These are phyloP conservation scores for Fusarium dlaminii DNA, from an alignment of 2,329 filamentous ascomycete genomes.

Conservation along the genomic window DNA sequence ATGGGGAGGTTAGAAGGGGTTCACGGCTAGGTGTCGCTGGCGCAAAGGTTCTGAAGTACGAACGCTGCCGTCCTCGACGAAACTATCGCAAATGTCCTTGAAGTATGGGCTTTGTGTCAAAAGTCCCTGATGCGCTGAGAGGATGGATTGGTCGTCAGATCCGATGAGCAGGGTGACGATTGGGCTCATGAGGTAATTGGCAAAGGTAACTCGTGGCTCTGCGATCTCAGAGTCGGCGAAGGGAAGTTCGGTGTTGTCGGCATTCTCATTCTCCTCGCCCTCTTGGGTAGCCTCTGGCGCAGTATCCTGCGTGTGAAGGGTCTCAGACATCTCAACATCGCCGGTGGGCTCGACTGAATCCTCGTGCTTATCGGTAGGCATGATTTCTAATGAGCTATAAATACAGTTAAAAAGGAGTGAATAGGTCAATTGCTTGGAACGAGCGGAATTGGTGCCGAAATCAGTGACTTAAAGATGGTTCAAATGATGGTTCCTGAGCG, in stretches of 20 bases:
- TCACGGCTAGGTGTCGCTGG: background rate
- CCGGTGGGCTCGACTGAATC: conserved; percentile 42
- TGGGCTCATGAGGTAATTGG: conserved; percentile 73
- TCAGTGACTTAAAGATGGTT: background rate
- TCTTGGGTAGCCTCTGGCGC: conserved; percentile 46
- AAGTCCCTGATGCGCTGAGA: conserved; percentile 84
- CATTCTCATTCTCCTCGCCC: conserved; percentile 46
- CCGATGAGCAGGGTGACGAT: conserved; percentile 75
- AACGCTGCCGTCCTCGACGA: conserved; percentile 70
- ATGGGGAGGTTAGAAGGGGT: background rate
- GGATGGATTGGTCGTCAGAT: conserved; percentile 66
- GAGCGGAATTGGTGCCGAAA: conserved; percentile 4
- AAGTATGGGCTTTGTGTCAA: conserved; percentile 81
- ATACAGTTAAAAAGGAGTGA: background rate
- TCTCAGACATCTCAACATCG: conserved; percentile 54
- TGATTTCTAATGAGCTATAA: conserved; percentile 31
- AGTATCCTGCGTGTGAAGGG: conserved; percentile 16
- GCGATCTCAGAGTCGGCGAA: conserved; percentile 50
- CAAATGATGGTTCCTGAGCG: conserved; percentile 1
- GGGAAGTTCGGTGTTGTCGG: conserved; percentile 49
- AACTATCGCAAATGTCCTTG: conserved; percentile 67
- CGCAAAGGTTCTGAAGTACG: conserved; percentile 41
- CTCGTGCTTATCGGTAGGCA: conserved; percentile 43
- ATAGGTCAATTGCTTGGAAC: background rate
- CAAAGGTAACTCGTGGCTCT: conserved; percentile 56